These are phyloP conservation scores for Debaryomyces sp. DNA, from an alignment of 1,139 yeast species.

Conservation along the genomic window DNA sequence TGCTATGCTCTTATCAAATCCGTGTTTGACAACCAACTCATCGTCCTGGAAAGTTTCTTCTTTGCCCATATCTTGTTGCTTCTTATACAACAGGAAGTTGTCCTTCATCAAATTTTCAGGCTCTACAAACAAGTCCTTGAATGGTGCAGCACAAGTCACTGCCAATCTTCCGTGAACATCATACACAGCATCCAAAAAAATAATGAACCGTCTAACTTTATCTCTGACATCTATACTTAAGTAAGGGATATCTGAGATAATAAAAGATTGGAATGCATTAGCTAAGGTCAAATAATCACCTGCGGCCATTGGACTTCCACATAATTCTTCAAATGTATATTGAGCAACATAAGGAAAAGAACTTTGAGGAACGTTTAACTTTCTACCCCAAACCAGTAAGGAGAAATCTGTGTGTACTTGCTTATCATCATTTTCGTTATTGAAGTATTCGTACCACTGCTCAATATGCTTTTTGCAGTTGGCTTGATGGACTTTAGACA, in stretches of 20 bases:
- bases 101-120: conserved; percentile 66
- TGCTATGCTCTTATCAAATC: conserved; percentile 75
- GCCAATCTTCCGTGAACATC: conserved; percentile 87
- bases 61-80: conserved; percentile 34
- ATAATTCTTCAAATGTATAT: conserved; percentile 80
- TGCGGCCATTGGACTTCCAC: conserved; percentile 90
- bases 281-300: conserved; percentile 92
- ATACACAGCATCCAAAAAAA: conserved; percentile 92
- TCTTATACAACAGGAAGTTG: conserved; percentile 52
- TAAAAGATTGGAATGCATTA: conserved; percentile 71
- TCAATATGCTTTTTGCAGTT: conserved; percentile 65
- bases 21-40: conserved; percentile 67
- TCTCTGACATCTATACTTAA: conserved; percentile 79
- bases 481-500: conserved; percentile 52
- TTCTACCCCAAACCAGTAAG: conserved; percentile 85
- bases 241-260: conserved; percentile 89
- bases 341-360: conserved; percentile 85
- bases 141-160: conserved; percentile 85
- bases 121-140: conserved; percentile 82
- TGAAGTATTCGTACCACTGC: conserved; percentile 79
- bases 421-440: conserved; percentile 49
- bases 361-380: conserved; percentile 71
- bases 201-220: conserved; percentile 84
- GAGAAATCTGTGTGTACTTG: conserved; percentile 35
- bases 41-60: conserved; percentile 56